Evolutionary conservation across 2,329 filamentous ascomycete species (phyloP), one percentile per base, ranked within the genome.

Genomic region (Colletotrichum gloeosporioides): DNA sequence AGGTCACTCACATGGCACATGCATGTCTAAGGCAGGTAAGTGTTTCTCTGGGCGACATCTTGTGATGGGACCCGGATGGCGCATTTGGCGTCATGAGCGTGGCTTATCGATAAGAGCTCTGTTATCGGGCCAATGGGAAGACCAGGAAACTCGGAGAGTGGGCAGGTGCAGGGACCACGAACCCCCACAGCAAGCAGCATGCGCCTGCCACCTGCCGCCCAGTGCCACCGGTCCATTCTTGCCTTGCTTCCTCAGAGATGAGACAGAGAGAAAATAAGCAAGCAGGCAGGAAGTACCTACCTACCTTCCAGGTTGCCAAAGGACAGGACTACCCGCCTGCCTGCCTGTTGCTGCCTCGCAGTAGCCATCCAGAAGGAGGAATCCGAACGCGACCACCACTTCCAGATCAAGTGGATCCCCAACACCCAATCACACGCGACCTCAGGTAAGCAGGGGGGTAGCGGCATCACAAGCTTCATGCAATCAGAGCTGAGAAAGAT

Each of bases 31-130:
- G 22, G 22, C 22, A 22, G 22, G 22, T 22, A 22, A 49, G 39
- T 49, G 39, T 49, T 49, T 59, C 53, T 73, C 53, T 73, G 49
- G 63, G 59, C 69, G 27, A 39, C 22, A 75, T 75, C 73, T 68
- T 75, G 73, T 75, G 73, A 75, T 73, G 63, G 72, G 63, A 64
- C 39, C 69, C 63, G 73, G 57, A 68, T 59, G 73, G 73, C 55
- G 73, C 63, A 68, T 27, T 73, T 75, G 72, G 72, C 73, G 73
- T 75, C 73, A 75, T 75, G 73, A 22, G 73, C 6, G 39, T 36
- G 29, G 32, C 69, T 75, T 75, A 75, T 75, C 73, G 73, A 75
- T 75, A 75, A 64, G n/a, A 25, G 22, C 3, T 32, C 25, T 22
- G 22, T n/a, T 67, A 31, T 27, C 10, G 16, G 13, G 12, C 73